Percentiles rank a stretch among this genome's conserved stretches.
phyloP scores from a whole-genome alignment of 352 stramenopile species.

The Phytopythium litorale region DNA sequence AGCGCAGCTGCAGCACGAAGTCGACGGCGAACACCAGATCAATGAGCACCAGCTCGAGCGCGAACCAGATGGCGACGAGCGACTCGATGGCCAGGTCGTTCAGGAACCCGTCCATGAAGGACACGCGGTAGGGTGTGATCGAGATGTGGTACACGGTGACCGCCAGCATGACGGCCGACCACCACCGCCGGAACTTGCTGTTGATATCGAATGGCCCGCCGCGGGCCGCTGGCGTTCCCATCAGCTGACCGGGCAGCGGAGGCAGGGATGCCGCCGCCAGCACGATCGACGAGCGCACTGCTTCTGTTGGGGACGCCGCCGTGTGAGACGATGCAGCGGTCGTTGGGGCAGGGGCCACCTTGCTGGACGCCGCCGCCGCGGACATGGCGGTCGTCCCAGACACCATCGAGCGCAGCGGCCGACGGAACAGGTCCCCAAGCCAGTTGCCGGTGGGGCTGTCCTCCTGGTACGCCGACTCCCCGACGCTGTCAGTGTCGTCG shows the following conservation, averaged over 20 bases:
- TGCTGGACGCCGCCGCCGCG: background rate
- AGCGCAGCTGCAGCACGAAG: constrained; percentile 49
- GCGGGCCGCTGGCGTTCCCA: background rate
- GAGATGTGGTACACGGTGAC: constrained; percentile 58
- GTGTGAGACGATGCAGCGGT: too few relatives aligned
- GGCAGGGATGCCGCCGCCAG: background rate
- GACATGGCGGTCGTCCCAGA: background rate
- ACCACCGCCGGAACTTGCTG: constrained; percentile 39
- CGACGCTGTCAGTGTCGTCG: background rate
- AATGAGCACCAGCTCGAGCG: constrained; percentile 44
- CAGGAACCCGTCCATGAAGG: constrained; percentile 50
- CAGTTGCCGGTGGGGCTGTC: background rate
- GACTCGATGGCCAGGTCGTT: constrained; percentile 20
- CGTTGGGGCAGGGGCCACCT: constrained; percentile 10
- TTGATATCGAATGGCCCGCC: constrained; percentile 14
- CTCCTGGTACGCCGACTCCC: background rate
- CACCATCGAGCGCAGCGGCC: background rate
- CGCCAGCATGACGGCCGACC: constrained; percentile 46
- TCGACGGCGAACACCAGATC: constrained; percentile 48
- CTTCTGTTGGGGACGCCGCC: background rate
- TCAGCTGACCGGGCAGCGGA: background rate
- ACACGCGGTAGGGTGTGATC: constrained; percentile 50
- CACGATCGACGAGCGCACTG: background rate
- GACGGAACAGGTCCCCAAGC: background rate
- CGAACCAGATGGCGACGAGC: constrained; percentile 35